These are phyloP conservation scores for Trametes hirsuta DNA, from an alignment of 1,284 basidiomycete genomes.

Conservation along the genomic window DNA sequence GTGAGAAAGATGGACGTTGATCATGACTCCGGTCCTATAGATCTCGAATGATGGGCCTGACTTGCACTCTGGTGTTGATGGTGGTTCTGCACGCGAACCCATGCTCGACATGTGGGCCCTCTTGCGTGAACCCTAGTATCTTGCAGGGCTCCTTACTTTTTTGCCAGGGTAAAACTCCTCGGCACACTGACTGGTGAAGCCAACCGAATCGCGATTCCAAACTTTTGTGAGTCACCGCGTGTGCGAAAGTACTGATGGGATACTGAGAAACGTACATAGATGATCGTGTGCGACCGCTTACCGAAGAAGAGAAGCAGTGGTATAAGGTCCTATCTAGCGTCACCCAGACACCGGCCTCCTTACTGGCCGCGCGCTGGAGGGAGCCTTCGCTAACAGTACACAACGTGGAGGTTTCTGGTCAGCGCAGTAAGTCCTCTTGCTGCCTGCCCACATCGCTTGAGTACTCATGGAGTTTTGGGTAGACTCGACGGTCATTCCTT, in stretches of 20 bases:
- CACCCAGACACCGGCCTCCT: slow-evolving; percentile 66
- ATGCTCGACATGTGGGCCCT: slow-evolving; percentile 85
- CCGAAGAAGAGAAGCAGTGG: slow-evolving; percentile 65
- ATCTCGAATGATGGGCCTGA: slow-evolving; percentile 74
- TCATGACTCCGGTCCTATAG: slow-evolving; percentile 34
- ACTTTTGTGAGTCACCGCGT: slow-evolving; percentile 73
- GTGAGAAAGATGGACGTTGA: neutral
- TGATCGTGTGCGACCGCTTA: slow-evolving; percentile 70
- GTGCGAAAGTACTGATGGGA: neutral
- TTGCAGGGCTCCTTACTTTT: slow-evolving; percentile 7
- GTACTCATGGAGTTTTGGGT: neutral
- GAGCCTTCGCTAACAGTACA: slow-evolving; percentile 78
- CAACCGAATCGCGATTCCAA: slow-evolving; percentile 71
- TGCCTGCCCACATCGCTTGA: neutral
- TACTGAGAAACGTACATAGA: slow-evolving; percentile 49
- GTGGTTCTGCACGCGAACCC: slow-evolving; percentile 85
- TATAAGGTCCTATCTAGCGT: slow-evolving; percentile 72
- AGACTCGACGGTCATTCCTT: slow-evolving; percentile 90
- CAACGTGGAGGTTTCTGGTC: slow-evolving; percentile 72
- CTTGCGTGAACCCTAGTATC: neutral
- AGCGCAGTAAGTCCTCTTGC: slow-evolving; percentile 56
- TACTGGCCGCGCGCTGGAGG: slow-evolving; percentile 78
- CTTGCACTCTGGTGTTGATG: slow-evolving; percentile 91
- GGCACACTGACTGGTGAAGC: slow-evolving; percentile 67
- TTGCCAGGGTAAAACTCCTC: slow-evolving; percentile 75